These are phyloP conservation scores for Aspergillus aculeatinus DNA, from an alignment of 2,329 filamentous ascomycete genomes.

Conservation along the genomic window DNA sequence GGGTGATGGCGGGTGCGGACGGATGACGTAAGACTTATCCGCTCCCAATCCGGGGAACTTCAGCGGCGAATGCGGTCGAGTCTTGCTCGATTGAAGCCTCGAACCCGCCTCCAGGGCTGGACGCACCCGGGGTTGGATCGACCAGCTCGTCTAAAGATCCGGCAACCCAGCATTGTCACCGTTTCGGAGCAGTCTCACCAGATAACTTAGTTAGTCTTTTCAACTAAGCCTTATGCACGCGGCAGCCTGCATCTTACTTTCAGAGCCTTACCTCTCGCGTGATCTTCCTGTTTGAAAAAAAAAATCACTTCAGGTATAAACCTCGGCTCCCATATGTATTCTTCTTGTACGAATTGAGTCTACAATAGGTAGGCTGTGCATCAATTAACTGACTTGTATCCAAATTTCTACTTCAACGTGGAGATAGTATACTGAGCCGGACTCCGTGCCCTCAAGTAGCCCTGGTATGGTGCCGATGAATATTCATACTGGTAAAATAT, in stretches of 20 bases:
- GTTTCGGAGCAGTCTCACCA: neutral
- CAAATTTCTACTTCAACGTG: no score
- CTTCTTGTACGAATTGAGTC: neutral
- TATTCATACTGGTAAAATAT: no score
- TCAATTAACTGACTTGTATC: neutral
- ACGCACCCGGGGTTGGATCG: neutral
- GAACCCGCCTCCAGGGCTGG: conserved; percentile 1
- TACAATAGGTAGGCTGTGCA: neutral
- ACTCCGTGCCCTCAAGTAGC: no score
- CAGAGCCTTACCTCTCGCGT: neutral
- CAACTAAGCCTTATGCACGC: neutral
- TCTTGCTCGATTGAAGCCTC: conserved; percentile 2
- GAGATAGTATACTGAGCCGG: no score
- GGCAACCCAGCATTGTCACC: neutral
- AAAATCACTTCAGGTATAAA: neutral
- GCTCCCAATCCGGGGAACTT: conserved; percentile 32
- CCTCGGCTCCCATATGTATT: neutral
- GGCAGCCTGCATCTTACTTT: neutral
- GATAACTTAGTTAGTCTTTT: neutral
- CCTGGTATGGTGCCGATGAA: no score
- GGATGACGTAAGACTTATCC: conserved; percentile 39
- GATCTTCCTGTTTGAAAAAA: neutral
- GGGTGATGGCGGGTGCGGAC: conserved; percentile 14
- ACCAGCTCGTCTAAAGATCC: neutral
- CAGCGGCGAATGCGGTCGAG: conserved; percentile 26